Base-by-base conservation (phyloP, 352 stramenopile genomes). In the Pythium aquatile region DNA sequence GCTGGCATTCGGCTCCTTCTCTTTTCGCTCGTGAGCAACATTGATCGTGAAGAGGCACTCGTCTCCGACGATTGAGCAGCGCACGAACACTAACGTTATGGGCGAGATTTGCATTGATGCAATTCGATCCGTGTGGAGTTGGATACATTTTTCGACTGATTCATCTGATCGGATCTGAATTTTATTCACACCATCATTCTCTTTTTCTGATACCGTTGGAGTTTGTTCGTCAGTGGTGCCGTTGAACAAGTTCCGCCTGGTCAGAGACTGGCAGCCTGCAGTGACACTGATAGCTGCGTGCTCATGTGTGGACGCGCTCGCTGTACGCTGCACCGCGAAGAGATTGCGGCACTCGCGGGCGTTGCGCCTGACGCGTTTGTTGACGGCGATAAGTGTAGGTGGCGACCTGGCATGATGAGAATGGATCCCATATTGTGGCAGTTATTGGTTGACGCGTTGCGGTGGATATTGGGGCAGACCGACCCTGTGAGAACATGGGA, bases 401-500 rank as follows among this genome's bases (percentile, higher is more conserved):
- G 2, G 40, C 9, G 48, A 16, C 28, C 5, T 29, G 44, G 26
- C 65, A 42, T 54, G 48, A 55, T 3, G 2, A 5, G 47, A 24
- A 33, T 58, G 44, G 10, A 14, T 28, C 17, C 4, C 5, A 42
- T 24, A 24, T 24, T 24, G 17, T 30, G 40, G 24, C 11, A 26
- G 11, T 39, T 35, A 10, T 17, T 26, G 8, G 33, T 44, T 16
- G 32, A 55, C 66, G 40, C 5, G 2, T 3, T 32, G 4, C 33
- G 32, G 32, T 30, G 35, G 28, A 10, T 37, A 14, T 53, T 58
- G 26, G 44, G 42, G 28, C 49, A 94, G 85, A 94, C 40, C 74
- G 72, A 10, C 85, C 85, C 2, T 79, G 87, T 48, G 81, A 94
- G 69, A 94, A 94, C 49, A 87, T 92, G 81, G 79, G 78, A 29